phyloP scores from a whole-genome alignment of 148 eudicot genomes.

The Cornus florida region DNA sequence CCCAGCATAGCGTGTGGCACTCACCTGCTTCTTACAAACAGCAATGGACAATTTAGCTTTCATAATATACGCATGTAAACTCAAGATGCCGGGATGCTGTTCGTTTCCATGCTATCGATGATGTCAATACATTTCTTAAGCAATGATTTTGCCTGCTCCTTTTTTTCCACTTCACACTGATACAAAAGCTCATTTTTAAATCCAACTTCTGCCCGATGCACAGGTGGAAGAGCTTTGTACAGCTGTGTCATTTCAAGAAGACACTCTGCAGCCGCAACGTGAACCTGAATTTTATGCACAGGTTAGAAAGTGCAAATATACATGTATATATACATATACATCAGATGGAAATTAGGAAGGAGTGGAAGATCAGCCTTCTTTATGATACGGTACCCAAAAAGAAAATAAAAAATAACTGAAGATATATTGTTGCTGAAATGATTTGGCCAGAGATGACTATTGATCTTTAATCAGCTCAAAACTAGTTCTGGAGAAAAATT shows the following conservation, averaged over 20 bases:
- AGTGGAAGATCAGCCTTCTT: background rate
- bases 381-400: background rate
- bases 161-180: slow-evolving; percentile 60
- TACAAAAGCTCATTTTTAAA: slow-evolving; percentile 58
- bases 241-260: slow-evolving; percentile 58
- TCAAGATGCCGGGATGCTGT: background rate
- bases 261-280: slow-evolving; percentile 77
- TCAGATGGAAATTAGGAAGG: background rate
- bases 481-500: too few relatives aligned
- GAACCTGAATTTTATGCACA: slow-evolving; percentile 46
- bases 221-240: slow-evolving; percentile 32
- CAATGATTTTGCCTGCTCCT: slow-evolving; percentile 74
- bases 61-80: background rate
- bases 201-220: slow-evolving; percentile 33
- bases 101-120: slow-evolving; percentile 42
- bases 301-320: background rate
- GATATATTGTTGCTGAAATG: background rate
- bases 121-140: slow-evolving; percentile 60
- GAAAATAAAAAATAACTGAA: background rate
- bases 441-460: background rate
- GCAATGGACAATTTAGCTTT: background rate
- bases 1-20: background rate
- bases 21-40: background rate
- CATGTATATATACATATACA: too few relatives aligned
- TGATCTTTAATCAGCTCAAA: too few relatives aligned